phyloP scores from a whole-genome alignment of 2,329 filamentous ascomycete genomes.

The Verticillium nubilum region DNA sequence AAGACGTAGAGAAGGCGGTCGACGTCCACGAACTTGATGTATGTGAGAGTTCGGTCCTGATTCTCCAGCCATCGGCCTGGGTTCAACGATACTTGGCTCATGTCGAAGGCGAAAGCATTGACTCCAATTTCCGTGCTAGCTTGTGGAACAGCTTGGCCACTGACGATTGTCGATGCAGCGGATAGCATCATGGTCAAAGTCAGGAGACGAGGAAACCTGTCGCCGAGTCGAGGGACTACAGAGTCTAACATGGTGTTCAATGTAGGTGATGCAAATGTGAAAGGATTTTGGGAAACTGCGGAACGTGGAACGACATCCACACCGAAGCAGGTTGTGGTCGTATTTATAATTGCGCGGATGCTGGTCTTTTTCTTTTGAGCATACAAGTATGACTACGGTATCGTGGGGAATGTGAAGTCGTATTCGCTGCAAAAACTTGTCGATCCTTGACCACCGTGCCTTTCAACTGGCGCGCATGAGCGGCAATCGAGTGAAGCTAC shows the following conservation, averaged over 20 bases:
- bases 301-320: not conserved
- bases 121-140: constrained; percentile 23
- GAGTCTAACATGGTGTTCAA: constrained; percentile 1
- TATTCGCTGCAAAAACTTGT: not conserved
- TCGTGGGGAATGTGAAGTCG: not conserved
- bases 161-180: not conserved
- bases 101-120: constrained; percentile 29
- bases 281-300: not conserved
- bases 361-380: not conserved
- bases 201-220: not conserved
- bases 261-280: not conserved
- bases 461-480: constrained; percentile 8
- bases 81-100: constrained; percentile 31
- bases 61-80: constrained; percentile 35
- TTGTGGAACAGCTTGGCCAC: constrained; percentile 19
- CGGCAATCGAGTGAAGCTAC: constrained; percentile 6
- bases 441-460: not conserved
- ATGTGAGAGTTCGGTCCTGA: constrained; percentile 39
- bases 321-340: not conserved
- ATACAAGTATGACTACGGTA: not conserved
- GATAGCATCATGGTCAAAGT: not conserved
- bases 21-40: constrained; percentile 37
- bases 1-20: constrained; percentile 44
- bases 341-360: not conserved
- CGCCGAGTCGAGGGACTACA: not conserved